Evolutionary conservation across 1,284 basidiomycete genomes (phyloP), one percentile per base, ranked within the genome.

Genomic region (Inonotus obliquus): DNA sequence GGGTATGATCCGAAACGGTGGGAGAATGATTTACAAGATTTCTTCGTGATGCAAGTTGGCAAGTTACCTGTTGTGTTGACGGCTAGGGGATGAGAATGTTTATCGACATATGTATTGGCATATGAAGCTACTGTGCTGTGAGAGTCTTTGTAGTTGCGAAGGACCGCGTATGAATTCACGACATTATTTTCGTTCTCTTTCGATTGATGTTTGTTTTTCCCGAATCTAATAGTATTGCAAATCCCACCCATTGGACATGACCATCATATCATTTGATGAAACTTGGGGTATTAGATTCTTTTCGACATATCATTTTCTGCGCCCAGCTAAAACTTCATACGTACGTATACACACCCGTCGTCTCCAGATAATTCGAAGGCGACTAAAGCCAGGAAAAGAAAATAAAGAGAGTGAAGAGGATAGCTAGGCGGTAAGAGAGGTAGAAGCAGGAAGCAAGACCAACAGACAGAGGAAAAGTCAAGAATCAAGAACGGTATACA

Each of bases 11-110:
- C 62, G 11, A 57, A 55, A 7, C 59, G 61, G n/a, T 75, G 73
- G 74, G 65, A 66, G 32, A 64, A 65, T 29, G 68, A 67, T n/a
- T 58, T 74, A 54, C 65, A 71, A 54, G 72, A 74, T 59, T 59
- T 55, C 53, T 73, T 74, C 60, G 45, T 75, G 2, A 45, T 74
- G 58, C 65, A 66, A 11, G 67, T 66, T 23, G 73, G 70, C 39
- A 59, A 56, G 29, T 49, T 75, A 21, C 69, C 69, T 57, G 64
- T 74, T 21, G 57, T 59, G 11, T 23, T 62, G 54, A 35, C 32
- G 6, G 25, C 48, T 29, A 52, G 54, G 27, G 27, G 7, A 7
- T 44, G 41, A 44, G 41, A n/a, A 17, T 5, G n/a, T n/a, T n/a
- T n/a, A n/a, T n/a, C n/a, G n/a, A n/a, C n/a, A n/a, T n/a, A n/a